Conservation (phyloP, 768 basidiomycete genomes). For the Boletus pseudopeckii region DNA sequence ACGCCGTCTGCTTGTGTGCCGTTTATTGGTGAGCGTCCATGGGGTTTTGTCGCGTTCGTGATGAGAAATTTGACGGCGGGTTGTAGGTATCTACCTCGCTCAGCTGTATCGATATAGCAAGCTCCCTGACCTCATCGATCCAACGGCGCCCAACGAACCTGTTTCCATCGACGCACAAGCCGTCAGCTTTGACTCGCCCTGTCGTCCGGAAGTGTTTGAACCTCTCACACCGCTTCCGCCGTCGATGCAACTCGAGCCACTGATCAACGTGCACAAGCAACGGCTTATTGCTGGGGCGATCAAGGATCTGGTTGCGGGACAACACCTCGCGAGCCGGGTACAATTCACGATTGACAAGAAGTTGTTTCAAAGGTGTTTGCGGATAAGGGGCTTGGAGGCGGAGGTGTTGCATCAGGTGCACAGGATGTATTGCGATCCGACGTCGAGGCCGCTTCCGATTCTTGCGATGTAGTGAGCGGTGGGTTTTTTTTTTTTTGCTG, state of each 20-base stretch:
- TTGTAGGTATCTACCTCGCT: constrained; percentile 70
- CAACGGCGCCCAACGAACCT: constrained; percentile 68
- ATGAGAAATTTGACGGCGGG: background rate
- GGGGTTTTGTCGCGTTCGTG: background rate
- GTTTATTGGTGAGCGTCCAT: constrained; percentile 61
- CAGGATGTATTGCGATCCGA: constrained; percentile 33
- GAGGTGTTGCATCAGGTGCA: constrained; percentile 51
- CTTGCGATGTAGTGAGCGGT: constrained; percentile 16
- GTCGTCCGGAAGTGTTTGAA: constrained; percentile 77
- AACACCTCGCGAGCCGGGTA: constrained; percentile 74
- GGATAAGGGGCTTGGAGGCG: constrained; percentile 61
- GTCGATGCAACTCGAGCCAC: constrained; percentile 77
- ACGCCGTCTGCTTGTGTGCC: constrained; percentile 67
- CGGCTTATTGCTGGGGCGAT: constrained; percentile 77
- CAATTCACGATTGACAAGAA: constrained; percentile 71
- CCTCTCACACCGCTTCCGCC: constrained; percentile 67
- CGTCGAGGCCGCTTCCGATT: constrained; percentile 17
- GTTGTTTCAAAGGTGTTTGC: constrained; percentile 71
- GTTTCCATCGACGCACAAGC: constrained; percentile 63
- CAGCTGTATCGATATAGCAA: constrained; percentile 61
- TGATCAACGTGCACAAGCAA: constrained; percentile 90
- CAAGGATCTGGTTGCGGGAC: constrained; percentile 76
- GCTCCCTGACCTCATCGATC: constrained; percentile 80
- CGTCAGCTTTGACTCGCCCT: constrained; percentile 62
- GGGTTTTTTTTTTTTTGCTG: background rate